These are phyloP conservation scores for Helotiales sp. DNA, from an alignment of 2,329 filamentous ascomycete species.

Conservation along the genomic window DNA sequence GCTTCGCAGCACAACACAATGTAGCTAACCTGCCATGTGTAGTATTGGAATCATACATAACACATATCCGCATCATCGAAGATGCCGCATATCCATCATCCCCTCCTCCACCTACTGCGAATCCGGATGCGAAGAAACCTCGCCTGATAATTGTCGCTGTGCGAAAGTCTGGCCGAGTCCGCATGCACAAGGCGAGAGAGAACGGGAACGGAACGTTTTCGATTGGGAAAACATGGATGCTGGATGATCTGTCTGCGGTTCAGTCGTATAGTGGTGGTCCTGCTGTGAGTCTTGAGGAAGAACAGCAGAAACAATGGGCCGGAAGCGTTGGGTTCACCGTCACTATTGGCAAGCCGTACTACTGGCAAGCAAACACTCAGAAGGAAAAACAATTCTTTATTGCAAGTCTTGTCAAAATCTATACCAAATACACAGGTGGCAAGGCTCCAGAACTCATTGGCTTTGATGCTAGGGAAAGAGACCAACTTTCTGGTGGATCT, in stretches of 20 bases:
- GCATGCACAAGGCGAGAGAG: constrained; percentile 95
- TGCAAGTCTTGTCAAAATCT: constrained; percentile 93
- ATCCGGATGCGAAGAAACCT: constrained; percentile 76
- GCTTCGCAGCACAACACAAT: background rate
- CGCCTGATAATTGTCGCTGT: constrained; percentile 93
- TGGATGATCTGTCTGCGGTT: constrained; percentile 83
- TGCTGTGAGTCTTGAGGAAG: constrained; percentile 58
- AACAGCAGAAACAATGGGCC: constrained; percentile 71
- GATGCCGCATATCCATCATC: constrained; percentile 79
- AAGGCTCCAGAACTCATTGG: constrained; percentile 76
- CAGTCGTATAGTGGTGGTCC: constrained; percentile 74
- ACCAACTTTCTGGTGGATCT: constrained; percentile 65
- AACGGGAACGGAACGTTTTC: constrained; percentile 93
- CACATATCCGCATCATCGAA: constrained; percentile 89
- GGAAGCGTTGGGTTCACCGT: constrained; percentile 83
- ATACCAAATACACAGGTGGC: constrained; percentile 91
- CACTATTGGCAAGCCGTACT: constrained; percentile 90
- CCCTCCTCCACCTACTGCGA: constrained; percentile 79
- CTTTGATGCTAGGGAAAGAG: constrained; percentile 78
- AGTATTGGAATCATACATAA: constrained; percentile 95
- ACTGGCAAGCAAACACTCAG: constrained; percentile 88
- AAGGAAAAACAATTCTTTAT: constrained; percentile 99
- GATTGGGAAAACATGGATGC: constrained; percentile 96
- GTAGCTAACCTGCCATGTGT: constrained; percentile 27
- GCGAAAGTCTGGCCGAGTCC: constrained; percentile 85